phyloP scores from a whole-genome alignment of 352 stramenopile genomes.

The Achlya hypogyna region DNA sequence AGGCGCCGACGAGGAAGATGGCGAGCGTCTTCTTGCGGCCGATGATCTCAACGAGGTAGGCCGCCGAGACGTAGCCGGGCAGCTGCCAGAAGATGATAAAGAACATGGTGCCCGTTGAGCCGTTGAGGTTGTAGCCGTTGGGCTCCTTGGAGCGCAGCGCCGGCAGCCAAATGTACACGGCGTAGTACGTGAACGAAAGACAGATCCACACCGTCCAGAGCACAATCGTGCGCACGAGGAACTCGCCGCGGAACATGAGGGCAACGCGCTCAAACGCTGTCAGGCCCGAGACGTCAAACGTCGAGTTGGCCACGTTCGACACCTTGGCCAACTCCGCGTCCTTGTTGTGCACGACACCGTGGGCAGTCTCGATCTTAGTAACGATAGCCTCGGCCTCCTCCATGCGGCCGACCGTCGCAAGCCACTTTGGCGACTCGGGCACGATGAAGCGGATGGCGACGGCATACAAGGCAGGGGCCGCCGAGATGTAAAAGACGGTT shows the following conservation, averaged over 20 bases:
- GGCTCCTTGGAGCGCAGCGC: conserved; percentile 28
- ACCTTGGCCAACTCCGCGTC: conserved; percentile 17
- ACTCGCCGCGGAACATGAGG: conserved; percentile 45
- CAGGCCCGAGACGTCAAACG: background rate
- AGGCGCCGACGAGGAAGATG: conserved; percentile 38
- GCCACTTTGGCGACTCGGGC: conserved; percentile 61
- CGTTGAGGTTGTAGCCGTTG: conserved; percentile 56
- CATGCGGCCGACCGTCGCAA: conserved; percentile 53
- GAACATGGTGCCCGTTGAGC: conserved; percentile 38
- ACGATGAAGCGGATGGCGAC: conserved; percentile 43
- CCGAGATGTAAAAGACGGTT: conserved; percentile 46
- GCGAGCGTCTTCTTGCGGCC: conserved; percentile 46
- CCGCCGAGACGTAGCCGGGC: conserved; percentile 47
- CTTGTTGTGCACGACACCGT: conserved; percentile 40
- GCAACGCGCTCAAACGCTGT: conserved; percentile 36
- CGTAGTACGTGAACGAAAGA: conserved; percentile 66
- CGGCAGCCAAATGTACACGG: conserved; percentile 58
- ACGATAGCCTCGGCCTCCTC: conserved; percentile 54
- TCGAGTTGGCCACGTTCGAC: background rate
- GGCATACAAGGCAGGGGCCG: conserved; percentile 42
- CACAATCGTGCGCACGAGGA: conserved; percentile 42
- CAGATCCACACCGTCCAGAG: conserved; percentile 64
- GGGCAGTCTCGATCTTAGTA: conserved; percentile 40
- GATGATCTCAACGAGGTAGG: conserved; percentile 40
- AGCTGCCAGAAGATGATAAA: conserved; percentile 59